These are phyloP conservation scores for Breynia disticha DNA, from an alignment of 441 rosid species.

Conservation along the genomic window DNA sequence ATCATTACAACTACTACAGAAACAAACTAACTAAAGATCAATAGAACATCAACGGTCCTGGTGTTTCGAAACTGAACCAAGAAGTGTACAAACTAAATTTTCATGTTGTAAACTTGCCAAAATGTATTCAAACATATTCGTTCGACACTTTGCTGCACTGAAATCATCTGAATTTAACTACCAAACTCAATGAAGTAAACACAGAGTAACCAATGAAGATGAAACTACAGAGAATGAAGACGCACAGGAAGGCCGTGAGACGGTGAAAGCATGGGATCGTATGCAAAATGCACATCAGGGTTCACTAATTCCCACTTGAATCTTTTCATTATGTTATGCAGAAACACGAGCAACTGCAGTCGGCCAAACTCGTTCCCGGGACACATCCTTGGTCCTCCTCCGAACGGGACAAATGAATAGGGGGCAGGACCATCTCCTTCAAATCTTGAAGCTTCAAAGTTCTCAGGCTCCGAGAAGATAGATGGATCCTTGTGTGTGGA, in stretches of 20 bases:
- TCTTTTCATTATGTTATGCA: conserved; percentile 10
- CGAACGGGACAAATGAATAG: conserved; percentile 14
- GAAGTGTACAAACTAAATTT: too few relatives aligned
- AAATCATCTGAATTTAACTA: too few relatives aligned
- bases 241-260: conserved; percentile 12
- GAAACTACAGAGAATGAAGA: conserved; percentile 1
- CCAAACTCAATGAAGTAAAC: too few relatives aligned
- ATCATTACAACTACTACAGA: too few relatives aligned
- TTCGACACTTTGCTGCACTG: too few relatives aligned
- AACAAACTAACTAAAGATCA: too few relatives aligned
- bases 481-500: conserved; percentile 8
- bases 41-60: too few relatives aligned
- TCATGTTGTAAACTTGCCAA: too few relatives aligned
- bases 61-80: too few relatives aligned
- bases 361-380: conserved; percentile 17
- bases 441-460: conserved; percentile 15
- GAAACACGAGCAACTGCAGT: conserved; percentile 15
- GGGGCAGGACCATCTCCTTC: conserved; percentile 20
- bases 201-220: not conserved
- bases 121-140: too few relatives aligned
- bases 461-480: conserved; percentile 11
- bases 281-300: conserved; percentile 10
- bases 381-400: conserved; percentile 20
- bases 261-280: conserved; percentile 10
- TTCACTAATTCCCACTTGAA: conserved; percentile 3